A percentile compares a stretch with the other conserved stretches of the same genome.
phyloP scores from a whole-genome alignment of 2,329 filamentous ascomycete genomes.

The Trichoderma endophyticum region DNA sequence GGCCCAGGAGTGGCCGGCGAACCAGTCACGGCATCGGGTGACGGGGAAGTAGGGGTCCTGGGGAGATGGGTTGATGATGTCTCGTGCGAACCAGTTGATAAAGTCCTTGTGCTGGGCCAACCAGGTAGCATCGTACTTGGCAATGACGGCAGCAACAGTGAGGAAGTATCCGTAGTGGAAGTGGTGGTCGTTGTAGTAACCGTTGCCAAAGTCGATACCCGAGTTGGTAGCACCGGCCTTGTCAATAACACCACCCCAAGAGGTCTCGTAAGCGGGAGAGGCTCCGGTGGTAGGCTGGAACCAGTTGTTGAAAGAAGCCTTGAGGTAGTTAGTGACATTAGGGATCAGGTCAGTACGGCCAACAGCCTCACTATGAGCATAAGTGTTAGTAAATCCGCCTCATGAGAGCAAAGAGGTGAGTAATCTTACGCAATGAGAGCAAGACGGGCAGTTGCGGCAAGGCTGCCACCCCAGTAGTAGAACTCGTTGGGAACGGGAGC shows the following conservation, averaged over 20 bases:
- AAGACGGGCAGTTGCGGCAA: conserved; percentile 24
- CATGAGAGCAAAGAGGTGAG: background rate
- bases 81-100: conserved; percentile 27
- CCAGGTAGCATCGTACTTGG: conserved; percentile 25
- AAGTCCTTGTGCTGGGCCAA: conserved; percentile 26
- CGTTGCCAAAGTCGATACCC: conserved; percentile 29
- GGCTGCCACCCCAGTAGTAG: conserved; percentile 26
- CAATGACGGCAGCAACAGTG: conserved; percentile 27
- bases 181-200: conserved; percentile 31
- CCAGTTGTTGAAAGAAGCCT: conserved; percentile 26
- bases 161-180: conserved; percentile 32
- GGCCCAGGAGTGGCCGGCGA: conserved; percentile 30
- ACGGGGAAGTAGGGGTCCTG: conserved; percentile 29
- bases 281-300: conserved; percentile 22
- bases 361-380: conserved; percentile 21
- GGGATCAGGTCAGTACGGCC: conserved; percentile 24
- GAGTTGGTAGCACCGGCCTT: conserved; percentile 23
- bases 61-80: conserved; percentile 28
- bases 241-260: conserved; percentile 27
- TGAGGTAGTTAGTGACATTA: conserved; percentile 23
- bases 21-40: conserved; percentile 29
- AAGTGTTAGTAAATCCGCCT: background rate
- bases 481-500: conserved; percentile 25
- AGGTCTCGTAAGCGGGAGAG: conserved; percentile 25
- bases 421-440: conserved; percentile 26